A percentile compares a stretch with the other conserved stretches of the same genome.
Conservation (phyloP, 2,329 filamentous ascomycete species). For the Fusarium luffae region DNA sequence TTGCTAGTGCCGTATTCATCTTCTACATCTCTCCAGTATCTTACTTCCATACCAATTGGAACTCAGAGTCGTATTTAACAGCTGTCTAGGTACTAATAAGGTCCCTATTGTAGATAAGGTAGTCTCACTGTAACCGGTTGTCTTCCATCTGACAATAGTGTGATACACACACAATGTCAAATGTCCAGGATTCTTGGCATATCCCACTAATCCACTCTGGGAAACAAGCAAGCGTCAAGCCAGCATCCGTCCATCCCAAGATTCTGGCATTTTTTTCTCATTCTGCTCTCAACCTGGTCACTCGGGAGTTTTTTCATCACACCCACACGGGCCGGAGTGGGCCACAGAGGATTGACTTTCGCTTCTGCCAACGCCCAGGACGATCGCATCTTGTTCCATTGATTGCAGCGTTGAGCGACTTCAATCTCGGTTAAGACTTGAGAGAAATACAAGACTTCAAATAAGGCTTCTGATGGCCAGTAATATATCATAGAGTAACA, state of each 20-base stretch:
- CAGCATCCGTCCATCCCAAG: slow-evolving; percentile 13
- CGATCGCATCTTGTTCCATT: slow-evolving; percentile 15
- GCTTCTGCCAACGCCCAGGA: background rate
- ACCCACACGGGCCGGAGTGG: slow-evolving; percentile 34
- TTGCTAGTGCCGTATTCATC: background rate
- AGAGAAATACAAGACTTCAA: background rate
- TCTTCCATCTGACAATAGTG: slow-evolving; percentile 20
- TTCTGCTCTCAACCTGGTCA: slow-evolving; percentile 25
- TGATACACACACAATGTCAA: slow-evolving; percentile 15
- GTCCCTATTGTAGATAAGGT: background rate
- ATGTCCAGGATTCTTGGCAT: slow-evolving; percentile 30
- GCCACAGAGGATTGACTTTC: slow-evolving; percentile 21
- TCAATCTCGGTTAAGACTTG: background rate
- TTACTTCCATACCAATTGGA: background rate
- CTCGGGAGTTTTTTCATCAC: slow-evolving; percentile 34
- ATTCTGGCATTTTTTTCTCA: slow-evolving; percentile 26
- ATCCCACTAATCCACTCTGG: slow-evolving; percentile 28
- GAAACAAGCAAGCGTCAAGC: slow-evolving; percentile 23
- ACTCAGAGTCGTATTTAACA: background rate
- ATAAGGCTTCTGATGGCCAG: background rate
- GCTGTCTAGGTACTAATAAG: background rate
- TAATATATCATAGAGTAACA: background rate
- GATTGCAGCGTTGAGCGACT: background rate
- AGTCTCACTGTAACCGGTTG: slow-evolving; percentile 5
- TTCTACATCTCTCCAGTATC: background rate